Base-by-base conservation (phyloP, 495 filamentous ascomycete species). In the Alectoria sarmentosa region DNA sequence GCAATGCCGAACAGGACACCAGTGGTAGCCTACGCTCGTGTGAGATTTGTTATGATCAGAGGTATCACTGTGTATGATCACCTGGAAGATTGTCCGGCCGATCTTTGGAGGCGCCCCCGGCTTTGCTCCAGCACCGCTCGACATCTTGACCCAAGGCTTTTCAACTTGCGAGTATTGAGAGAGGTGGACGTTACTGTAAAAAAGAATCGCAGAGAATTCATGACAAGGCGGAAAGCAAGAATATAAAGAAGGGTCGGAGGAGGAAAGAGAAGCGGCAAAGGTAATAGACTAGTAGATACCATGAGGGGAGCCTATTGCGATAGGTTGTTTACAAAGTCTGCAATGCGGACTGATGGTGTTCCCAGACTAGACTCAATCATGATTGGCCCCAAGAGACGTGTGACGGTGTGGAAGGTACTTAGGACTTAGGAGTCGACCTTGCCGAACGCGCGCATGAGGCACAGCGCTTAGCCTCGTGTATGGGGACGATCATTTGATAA, bases 81-180 rank as follows among this genome's bases (percentile, higher is more conserved):
- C 49, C 49, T 54, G 49, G 15, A 54, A 54, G 49, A 14, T 5
- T 32, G 49, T 54, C 49, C 32, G 49, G 28, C 28, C 28, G 15
- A 54, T 32, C 26, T 54, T 54, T 14, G 49, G 49, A 54, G 49
- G 49, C 49, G 49, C 26, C 17, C 23, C 32, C 49, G 49, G 49
- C 15, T 1, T 6, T 17, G 13, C 49, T 17, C 14, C 26, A 54
- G 49, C 11, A 32, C 11, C 19, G 19, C 26, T 54, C 26, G 49
- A 54, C 49, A 54, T 54, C 11, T 32, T 54, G 49, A 30, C 28
- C 13, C 26, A 17, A 15, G 11, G 1, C 13, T 54, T 14, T 19
- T 19, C 13, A 6, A 19, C 6, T 17, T 32, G 28, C 49, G 23
- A 17, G 26, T 54, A 19, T 32, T 17, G 49, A 32, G 8, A 17